Evolutionary conservation across 2,329 filamentous ascomycete species (phyloP).

Genomic region (Aureobasidium namibiae): DNA sequence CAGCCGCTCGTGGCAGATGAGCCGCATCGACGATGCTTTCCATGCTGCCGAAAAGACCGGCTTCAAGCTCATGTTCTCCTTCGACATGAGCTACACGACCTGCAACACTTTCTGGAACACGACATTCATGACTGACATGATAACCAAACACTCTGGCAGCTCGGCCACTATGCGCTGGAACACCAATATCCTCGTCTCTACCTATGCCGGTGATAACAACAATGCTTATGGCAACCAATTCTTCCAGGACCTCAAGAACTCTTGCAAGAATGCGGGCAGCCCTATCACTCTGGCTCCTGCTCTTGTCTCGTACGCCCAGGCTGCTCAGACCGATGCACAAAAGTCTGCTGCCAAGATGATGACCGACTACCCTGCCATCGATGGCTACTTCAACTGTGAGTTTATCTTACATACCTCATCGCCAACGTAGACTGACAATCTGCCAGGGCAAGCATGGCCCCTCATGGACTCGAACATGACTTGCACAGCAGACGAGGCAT

Average conservation of each 20-base stretch:
- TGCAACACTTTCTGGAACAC: slow-evolving; percentile 31
- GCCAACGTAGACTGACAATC: not conserved
- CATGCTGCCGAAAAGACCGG: slow-evolving; percentile 25
- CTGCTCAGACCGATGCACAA: slow-evolving; percentile 21
- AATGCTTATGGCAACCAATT: slow-evolving; percentile 28
- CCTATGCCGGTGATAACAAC: slow-evolving; percentile 28
- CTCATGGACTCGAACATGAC: slow-evolving; percentile 27
- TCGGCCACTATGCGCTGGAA: slow-evolving; percentile 29
- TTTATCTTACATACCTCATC: not conserved
- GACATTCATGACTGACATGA: slow-evolving; percentile 28
- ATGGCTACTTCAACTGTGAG: slow-evolving; percentile 31
- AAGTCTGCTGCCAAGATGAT: slow-evolving; percentile 22
- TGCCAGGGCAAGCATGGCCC: slow-evolving; percentile 29
- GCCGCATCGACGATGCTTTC: slow-evolving; percentile 30
- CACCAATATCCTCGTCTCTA: slow-evolving; percentile 29
- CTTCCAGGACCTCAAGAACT: slow-evolving; percentile 28
- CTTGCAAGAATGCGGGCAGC: slow-evolving; percentile 22
- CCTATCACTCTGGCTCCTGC: slow-evolving; percentile 28
- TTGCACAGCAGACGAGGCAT: slow-evolving; percentile 25
- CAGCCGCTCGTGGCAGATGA: slow-evolving; percentile 25
- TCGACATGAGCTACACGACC: slow-evolving; percentile 30
- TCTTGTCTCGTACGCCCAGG: slow-evolving; percentile 26
- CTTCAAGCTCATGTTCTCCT: slow-evolving; percentile 31
- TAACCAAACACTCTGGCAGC: slow-evolving; percentile 26
- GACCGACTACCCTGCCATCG: slow-evolving; percentile 26